phyloP scores from a whole-genome alignment of 371 early-diverging fungal species.

The Cokeromyces recurvatus region DNA sequence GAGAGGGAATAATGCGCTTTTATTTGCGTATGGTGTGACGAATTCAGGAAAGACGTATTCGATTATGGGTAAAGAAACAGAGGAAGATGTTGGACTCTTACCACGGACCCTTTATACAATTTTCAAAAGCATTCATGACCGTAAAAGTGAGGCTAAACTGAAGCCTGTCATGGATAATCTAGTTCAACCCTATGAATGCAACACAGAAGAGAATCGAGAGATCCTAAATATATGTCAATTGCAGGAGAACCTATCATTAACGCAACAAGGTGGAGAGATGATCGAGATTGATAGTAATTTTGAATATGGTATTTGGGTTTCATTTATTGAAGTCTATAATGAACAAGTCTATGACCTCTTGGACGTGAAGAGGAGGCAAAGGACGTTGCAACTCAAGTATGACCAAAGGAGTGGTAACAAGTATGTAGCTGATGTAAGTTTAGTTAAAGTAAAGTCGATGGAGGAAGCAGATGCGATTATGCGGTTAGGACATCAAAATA shows the following conservation, averaged over 20 bases:
- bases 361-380: conserved; percentile 35
- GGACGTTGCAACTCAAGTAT: conserved; percentile 58
- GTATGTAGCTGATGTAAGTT: conserved; percentile 48
- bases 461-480: conserved; percentile 61
- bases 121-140: conserved; percentile 39
- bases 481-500: conserved; percentile 54
- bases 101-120: conserved; percentile 58
- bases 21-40: conserved; percentile 76
- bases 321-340: conserved; percentile 80
- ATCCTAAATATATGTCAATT: conserved; percentile 12
- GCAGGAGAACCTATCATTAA: background rate
- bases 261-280: no score
- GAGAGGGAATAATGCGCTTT: conserved; percentile 54
- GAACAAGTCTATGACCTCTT: conserved; percentile 82
- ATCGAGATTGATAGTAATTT: conserved; percentile 41
- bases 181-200: conserved; percentile 26
- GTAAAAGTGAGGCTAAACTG: conserved; percentile 31
- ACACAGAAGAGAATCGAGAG: conserved; percentile 33
- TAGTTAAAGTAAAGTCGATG: conserved; percentile 50
- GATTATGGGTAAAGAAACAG: conserved; percentile 43
- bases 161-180: conserved; percentile 44
- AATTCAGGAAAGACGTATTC: conserved; percentile 82
- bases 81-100: conserved; percentile 48
- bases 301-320: conserved; percentile 68
- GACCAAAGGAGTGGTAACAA: conserved; percentile 50